Conservation (phyloP, 116 monocot genomes). For the Zostera marina region DNA sequence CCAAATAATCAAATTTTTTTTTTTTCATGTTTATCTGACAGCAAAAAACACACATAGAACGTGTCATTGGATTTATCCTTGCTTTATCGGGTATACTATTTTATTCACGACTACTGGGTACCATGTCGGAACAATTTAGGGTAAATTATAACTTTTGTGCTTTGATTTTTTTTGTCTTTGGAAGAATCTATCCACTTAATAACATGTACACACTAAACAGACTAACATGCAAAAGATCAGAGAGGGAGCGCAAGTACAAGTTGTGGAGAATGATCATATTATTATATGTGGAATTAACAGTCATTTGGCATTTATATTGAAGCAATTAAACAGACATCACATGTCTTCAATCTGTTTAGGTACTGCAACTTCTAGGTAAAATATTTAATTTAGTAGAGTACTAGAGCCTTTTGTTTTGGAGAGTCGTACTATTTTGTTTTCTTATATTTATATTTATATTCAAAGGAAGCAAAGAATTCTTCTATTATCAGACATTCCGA, state of each 20-base stretch:
- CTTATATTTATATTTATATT: conserved; percentile 8
- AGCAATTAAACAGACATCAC: conserved; percentile 85
- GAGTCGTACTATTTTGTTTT: background rate
- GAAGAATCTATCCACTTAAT: background rate
- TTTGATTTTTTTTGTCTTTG: background rate
- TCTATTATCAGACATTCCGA: conserved; percentile 87
- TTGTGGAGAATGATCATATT: conserved; percentile 86
- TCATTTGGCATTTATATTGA: conserved; percentile 78
- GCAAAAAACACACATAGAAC: conserved; percentile 95
- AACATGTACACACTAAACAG: conserved; percentile 31
- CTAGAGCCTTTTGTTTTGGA: background rate
- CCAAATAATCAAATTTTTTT: background rate
- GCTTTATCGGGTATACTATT: conserved; percentile 92
- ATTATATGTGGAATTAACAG: conserved; percentile 96
- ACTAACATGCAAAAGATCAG: conserved; percentile 90
- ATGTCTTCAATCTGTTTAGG: conserved; percentile 81
- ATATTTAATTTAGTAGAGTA: conserved; percentile 1
- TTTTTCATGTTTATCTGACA: conserved; percentile 16
- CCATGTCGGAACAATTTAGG: conserved; percentile 93
- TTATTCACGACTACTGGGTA: conserved; percentile 89
- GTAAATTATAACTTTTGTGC: conserved; percentile 26
- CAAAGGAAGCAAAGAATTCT: conserved; percentile 93
- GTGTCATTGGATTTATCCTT: conserved; percentile 78
- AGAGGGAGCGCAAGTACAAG: conserved; percentile 95
- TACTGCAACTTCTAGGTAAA: conserved; percentile 83